Evolutionary conservation across 2,329 filamentous ascomycete species (phyloP), one percentile per base, ranked within the genome.

Genomic region (Thermoascus crustaceus): DNA sequence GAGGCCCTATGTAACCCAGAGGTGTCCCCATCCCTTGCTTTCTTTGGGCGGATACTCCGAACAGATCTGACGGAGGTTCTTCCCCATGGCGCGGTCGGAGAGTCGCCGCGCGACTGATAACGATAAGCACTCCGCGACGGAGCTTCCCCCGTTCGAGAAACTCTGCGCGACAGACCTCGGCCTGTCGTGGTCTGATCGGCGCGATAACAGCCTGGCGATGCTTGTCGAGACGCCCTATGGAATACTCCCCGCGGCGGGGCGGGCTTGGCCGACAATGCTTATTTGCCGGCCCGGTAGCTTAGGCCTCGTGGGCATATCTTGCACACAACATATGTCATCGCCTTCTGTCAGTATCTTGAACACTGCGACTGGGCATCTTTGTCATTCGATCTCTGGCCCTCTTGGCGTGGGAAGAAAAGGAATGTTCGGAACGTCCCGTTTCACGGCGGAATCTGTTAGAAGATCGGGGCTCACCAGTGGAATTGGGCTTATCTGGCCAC

Each of bases 91-190:
- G n/a, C 25, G 5, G 25, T 29, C 25, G n/a, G 25, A 29, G 17
- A 16, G 5, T 16, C 13, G n/a, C 7, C 26, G 26, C 16, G 5
- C 13, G n/a, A 29, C 10, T 16, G 13, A 29, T 29, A 17, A 16
- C 11, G 25, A 29, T 29, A 29, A 29, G 25, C 25, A 29, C 14
- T 7, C 26, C n/a, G 7, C 8, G 26, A 10, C 26, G 26, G 7
- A 29, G 26, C 26, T 29, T 29, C 26, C 26, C 26, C 26, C 18
- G 26, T 29, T 29, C 26, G 26, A 29, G 26, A 29, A 29, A 29
- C 26, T 29, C 26, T 2, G 26, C 26, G 26, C 26, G 26, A 29
- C 7, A 16, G 25, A 16, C 25, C 17, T 29, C 13, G n/a, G n/a
- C 14, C 26, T 18, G 6, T 4, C 2, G 16, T 13, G 11, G 2